phyloP scores from a whole-genome alignment of 495 filamentous ascomycete genomes.

The Penicillium macrosclerotiorum region DNA sequence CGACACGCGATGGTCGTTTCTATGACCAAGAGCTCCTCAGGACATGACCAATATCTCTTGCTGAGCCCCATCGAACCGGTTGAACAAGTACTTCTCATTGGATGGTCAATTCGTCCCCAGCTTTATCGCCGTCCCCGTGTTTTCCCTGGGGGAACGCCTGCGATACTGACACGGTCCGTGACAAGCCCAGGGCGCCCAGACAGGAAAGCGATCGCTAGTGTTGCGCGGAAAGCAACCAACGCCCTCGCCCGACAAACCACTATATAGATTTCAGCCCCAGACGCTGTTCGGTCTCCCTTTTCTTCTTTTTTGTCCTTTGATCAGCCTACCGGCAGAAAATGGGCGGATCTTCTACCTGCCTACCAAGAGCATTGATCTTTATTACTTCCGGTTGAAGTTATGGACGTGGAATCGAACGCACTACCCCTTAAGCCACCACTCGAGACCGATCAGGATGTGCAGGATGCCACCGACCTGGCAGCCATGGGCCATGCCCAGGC shows the following conservation, averaged over 20 bases:
- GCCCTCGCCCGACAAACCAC: too few species aligned
- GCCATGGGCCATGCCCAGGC: constrained; percentile 52
- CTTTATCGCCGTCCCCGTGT: constrained; percentile 26
- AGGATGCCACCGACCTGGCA: constrained; percentile 51
- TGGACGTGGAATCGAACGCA: constrained; percentile 37
- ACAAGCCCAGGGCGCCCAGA: too few species aligned
- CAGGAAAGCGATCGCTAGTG: too few species aligned
- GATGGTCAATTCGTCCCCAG: constrained; percentile 12
- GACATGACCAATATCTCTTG: constrained; percentile 19
- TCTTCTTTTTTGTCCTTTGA: background rate
- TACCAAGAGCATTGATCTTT: constrained; percentile 9
- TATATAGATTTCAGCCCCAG: too few species aligned
- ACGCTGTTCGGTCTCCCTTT: background rate
- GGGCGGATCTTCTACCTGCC: constrained; percentile 11
- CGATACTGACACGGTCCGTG: constrained; percentile 11
- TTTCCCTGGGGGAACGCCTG: constrained; percentile 8
- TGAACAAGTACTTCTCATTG: constrained; percentile 11
- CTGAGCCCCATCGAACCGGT: constrained; percentile 3
- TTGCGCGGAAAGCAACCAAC: too few species aligned
- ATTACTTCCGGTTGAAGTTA: constrained; percentile 17
- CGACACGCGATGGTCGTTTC: constrained; percentile 10
- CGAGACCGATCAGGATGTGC: constrained; percentile 36
- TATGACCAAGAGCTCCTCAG: constrained; percentile 16
- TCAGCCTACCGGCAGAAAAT: constrained; percentile 22
- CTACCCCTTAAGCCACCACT: constrained; percentile 31